Percentiles rank a stretch among this genome's conserved stretches.
These are phyloP conservation scores for Arabis alpina DNA, from an alignment of 345 rosid genomes.

Conservation along the genomic window DNA sequence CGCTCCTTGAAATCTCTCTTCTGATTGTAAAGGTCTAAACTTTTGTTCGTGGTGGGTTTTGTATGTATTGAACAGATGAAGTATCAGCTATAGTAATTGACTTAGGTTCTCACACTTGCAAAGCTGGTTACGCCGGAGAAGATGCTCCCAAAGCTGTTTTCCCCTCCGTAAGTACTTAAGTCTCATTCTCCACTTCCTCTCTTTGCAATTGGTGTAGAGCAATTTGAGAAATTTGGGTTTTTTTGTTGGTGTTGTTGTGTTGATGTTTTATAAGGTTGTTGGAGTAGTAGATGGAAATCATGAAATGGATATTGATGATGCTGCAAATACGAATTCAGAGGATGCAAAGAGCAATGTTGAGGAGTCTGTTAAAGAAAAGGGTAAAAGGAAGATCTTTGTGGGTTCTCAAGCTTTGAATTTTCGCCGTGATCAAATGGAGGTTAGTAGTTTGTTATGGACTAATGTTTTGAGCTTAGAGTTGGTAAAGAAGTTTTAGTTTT, in stretches of 20 bases:
- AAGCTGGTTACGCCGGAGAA: conserved; percentile 99
- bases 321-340: conserved; percentile 41
- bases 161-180: conserved; percentile 67
- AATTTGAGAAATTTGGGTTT: neutral
- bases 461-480: neutral
- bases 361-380: conserved; percentile 61
- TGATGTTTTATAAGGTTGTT: conserved; percentile 60
- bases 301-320: conserved; percentile 78
- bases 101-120: conserved; percentile 96
- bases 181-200: no score
- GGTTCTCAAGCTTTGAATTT: conserved; percentile 82
- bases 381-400: conserved; percentile 65
- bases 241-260: neutral
- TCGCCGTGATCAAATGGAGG: conserved; percentile 89
- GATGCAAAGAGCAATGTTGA: conserved; percentile 55
- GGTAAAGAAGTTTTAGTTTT: neutral
- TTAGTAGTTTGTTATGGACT: conserved; percentile 34
- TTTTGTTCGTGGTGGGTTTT: neutral
- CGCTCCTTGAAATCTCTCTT: neutral
- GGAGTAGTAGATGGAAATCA: conserved; percentile 62
- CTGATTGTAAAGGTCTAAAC: neutral
- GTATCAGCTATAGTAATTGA: conserved; percentile 96
- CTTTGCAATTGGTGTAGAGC: neutral
- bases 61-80: conserved; percentile 61
- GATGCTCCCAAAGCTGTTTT: conserved; percentile 99